Evolutionary conservation across 225 moss, liverwort and hornwort genomes (phyloP).

Genomic region (Asterella californica): DNA sequence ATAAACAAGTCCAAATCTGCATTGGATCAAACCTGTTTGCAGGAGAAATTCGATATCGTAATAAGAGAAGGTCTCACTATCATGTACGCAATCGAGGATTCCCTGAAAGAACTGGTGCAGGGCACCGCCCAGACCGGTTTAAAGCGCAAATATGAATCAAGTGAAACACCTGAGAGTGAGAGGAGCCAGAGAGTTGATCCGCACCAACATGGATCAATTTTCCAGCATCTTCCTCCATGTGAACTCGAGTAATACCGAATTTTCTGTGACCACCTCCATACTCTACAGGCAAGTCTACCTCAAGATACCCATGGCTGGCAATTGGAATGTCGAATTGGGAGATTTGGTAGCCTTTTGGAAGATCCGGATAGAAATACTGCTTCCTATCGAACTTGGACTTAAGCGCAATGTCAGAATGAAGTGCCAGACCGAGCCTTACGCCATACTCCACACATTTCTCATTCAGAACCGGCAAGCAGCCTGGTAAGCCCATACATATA

Average conservation of each 20-base stretch:
- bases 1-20: not conserved
- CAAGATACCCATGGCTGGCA: constrained; percentile 70
- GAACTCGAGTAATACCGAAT: constrained; percentile 87
- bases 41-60: not conserved
- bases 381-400: constrained; percentile 93
- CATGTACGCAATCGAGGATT: not conserved
- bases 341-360: constrained; percentile 96
- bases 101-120: not conserved
- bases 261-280: constrained; percentile 76
- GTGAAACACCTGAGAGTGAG: constrained; percentile 70
- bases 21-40: not conserved
- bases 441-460: constrained; percentile 76
- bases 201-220: constrained; percentile 93
- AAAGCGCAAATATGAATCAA: not conserved
- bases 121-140: not conserved
- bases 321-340: constrained; percentile 95
- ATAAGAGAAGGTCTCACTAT: not conserved
- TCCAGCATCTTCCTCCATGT: constrained; percentile 98
- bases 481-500: constrained; percentile 97
- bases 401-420: constrained; percentile 68
- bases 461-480: constrained; percentile 82
- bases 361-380: constrained; percentile 99
- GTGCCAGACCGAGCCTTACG: constrained; percentile 79
- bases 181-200: constrained; percentile 84
- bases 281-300: constrained; percentile 86